Evolutionary conservation across 192 early-diverging fungal species (phyloP), one percentile per base, ranked within the genome.

Genomic region (Pilobolus umbonatus): DNA sequence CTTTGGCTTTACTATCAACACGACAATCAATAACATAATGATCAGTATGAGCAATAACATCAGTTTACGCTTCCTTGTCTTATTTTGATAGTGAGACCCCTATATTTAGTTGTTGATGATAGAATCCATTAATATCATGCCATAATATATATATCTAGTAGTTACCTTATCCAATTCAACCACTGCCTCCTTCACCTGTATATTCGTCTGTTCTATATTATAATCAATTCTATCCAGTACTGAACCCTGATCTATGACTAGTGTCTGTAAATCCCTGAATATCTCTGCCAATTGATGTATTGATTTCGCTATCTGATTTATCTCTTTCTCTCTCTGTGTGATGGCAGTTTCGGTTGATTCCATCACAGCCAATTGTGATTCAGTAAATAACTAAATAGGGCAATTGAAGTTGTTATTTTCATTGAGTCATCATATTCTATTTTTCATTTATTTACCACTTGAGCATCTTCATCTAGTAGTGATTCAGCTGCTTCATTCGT

Each of bases 161-260:
- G 64, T 42, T 74, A 88, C 88, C 77, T 88, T 68, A 45, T 85
- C 77, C 46, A 98, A 80, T 67, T 98, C 85, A 38, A 83, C 83
- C 42, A 88, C 88, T 3, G 92, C 96, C 4, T 85, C 75, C 57
- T 92, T 84, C n/a, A 93, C 76, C 60, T 91, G 79, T 28, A 88
- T 77, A 15, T 68, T 80, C 8, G 88, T 85, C 56, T 88, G 85
- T 62, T 97, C 96, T 55, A 98, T 85, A 65, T 98, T 97, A 71
- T 87, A 98, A 71, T 98, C 96, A 56, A 98, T 97, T 26, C 96
- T 82, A 74, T 98, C 96, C 22, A 98, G 78, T 56, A 98, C 67
- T 5, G 96, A 92, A 14, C 96, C 96, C 69, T 98, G 96, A 71
- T 97, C 96, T 62, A 98, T 94, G 19, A 98, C 87, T 85, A 98